Conservation (phyloP, 495 filamentous ascomycete species). For the Astrothelium subdiscretum region DNA sequence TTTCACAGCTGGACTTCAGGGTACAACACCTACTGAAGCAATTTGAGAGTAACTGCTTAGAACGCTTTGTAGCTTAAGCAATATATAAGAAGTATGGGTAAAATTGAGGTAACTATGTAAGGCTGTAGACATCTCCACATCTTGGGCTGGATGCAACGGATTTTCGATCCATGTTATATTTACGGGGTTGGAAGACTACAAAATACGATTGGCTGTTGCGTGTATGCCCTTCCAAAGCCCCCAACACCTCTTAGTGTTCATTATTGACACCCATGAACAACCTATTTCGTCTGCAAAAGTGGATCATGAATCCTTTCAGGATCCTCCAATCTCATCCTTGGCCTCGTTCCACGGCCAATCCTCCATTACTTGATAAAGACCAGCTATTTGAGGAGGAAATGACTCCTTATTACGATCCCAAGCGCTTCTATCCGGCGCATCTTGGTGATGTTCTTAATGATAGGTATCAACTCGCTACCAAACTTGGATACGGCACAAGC, state of each 20-base stretch:
- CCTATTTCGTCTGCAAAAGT: neutral
- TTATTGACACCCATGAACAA: neutral
- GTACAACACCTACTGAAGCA: neutral
- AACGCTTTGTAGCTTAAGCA: too few species aligned
- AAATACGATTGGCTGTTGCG: too few species aligned
- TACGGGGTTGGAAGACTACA: too few species aligned
- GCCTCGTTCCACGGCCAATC: neutral
- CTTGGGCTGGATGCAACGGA: too few species aligned
- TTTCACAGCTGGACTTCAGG: too few species aligned
- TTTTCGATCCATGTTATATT: too few species aligned
- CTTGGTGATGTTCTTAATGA: constrained; percentile 32
- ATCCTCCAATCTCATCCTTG: neutral
- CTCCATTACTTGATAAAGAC: neutral
- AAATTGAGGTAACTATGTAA: too few species aligned
- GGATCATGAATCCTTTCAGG: neutral
- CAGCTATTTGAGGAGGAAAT: constrained; percentile 14
- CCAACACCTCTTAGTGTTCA: neutral
- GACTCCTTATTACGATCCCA: constrained; percentile 27
- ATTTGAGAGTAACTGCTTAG: neutral
- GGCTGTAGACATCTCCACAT: too few species aligned
- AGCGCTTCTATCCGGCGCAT: constrained; percentile 34
- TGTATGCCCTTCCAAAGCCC: too few species aligned
- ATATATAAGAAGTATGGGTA: too few species aligned
- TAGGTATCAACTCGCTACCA: constrained; percentile 30
- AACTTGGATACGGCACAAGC: constrained; percentile 34